Evolutionary conservation across 78 protist genomes (phyloP), one percentile per base, ranked within the genome.

Genomic region (Cavenderia fasciculata): DNA sequence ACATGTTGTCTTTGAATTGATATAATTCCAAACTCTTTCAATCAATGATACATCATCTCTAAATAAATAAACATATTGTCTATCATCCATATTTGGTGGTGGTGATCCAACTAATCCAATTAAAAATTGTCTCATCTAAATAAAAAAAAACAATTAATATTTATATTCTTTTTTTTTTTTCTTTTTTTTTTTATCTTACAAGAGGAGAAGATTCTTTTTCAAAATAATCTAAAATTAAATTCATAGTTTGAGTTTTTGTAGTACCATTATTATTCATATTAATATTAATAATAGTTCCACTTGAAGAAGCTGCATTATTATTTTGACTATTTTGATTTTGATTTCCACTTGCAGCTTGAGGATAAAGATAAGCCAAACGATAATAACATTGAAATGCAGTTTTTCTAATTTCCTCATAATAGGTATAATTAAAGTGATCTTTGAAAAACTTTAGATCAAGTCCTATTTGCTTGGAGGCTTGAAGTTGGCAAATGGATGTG

Each of bases 331-430:
- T n/a, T n/a, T n/a, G n/a, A n/a, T n/a, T n/a, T n/a, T n/a, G n/a
- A n/a, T n/a, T n/a, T n/a, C n/a, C n/a, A n/a, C n/a, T n/a, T n/a
- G n/a, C n/a, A n/a, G n/a, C n/a, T 46, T 33, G 7, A 62, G 59
- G 25, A 47, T 46, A 77, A 25, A 27, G 62, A 47, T 77, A 62
- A 6, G 74, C 43, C 7, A 82, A 40, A n/a, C 21, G 49, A 33
- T 68, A 82, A 27, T 66, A 52, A 40, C 69, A 82, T 40, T 51
- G 40, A 6, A 68, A 56, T 31, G 90, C 77, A 21, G 73, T 40
- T 29, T 69, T 82, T 65, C 90, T 65, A 21, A 82, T 52, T 46
- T 82, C 78, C 57, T 82, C 90, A 33, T 43, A 68, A 40, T 82
- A 33, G 10, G 52, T 16, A 33, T 65, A 68, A 12, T 71, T 11